Evolutionary conservation across 768 basidiomycete genomes (phyloP), one percentile per base, ranked within the genome.

Genomic region (Lactifluus echinatus): DNA sequence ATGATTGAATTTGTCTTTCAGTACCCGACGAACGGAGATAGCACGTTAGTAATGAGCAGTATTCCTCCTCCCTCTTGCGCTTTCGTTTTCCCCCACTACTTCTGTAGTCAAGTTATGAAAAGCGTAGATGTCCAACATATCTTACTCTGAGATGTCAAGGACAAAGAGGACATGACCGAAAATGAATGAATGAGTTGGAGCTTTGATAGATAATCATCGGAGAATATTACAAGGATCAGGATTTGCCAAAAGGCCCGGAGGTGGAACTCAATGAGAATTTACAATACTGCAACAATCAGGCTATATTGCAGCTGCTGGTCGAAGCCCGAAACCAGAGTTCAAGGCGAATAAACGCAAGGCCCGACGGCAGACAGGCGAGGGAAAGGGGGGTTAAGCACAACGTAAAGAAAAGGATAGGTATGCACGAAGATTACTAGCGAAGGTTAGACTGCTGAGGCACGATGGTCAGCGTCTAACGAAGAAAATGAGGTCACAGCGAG

Each of bases 1-100:
- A 89, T 64, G 76, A 78, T 44, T 85, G 65, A n/a, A 73, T 29
- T 10, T 8, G 15, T 49, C 11, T 28, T 14, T 2, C n/a, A 0
- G 44, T 17, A n/a, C n/a, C 26, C 42, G 36, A 49, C 11, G n/a
- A 24, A 24, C 11, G 10, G 31, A 21, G 40, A n/a, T 56, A 24
- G 23, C 17, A 43, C 42, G 12, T 36, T 44, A n/a, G 28, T 14
- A 28, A 1, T 4, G 26, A 5, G 26, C 11, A 8, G n/a, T 19
- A 46, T 12, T 45, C 36, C 51, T 8, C 37, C 43, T 12, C n/a
- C 21, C 7, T 34, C 44, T 40, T n/a, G 8, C 23, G 28, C 29
- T 34, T 19, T 29, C 26, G 39, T 47, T 39, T n/a, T 10, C 44
- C 39, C 11, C 5, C 24, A 7, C n/a, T 14, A n/a, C 28, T 19